phyloP scores from a whole-genome alignment of 345 rosid species.

The Populus simonii region DNA sequence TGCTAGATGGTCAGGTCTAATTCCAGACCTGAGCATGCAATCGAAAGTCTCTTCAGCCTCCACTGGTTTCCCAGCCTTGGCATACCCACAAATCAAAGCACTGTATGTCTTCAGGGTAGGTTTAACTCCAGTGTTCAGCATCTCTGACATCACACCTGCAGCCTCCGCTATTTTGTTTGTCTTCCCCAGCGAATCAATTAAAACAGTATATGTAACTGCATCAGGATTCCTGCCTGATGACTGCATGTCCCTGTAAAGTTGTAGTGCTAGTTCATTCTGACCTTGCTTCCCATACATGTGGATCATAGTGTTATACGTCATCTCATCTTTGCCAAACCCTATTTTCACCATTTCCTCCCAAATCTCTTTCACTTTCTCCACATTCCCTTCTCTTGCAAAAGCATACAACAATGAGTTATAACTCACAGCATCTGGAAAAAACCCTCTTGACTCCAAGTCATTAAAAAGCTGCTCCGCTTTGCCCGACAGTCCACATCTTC shows the following conservation, averaged over 20 bases:
- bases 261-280: conserved; percentile 60
- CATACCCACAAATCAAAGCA: conserved; percentile 94
- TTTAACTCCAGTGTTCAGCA: conserved; percentile 75
- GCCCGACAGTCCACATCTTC: conserved; percentile 68
- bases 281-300: conserved; percentile 98
- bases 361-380: conserved; percentile 66
- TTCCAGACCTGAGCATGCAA: conserved; percentile 78
- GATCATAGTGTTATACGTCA: conserved; percentile 87
- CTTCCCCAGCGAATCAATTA: conserved; percentile 94
- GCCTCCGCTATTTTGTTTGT: conserved; percentile 70
- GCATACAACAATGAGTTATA: conserved; percentile 92
- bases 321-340: conserved; percentile 82
- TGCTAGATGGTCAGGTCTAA: conserved; percentile 75
- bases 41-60: conserved; percentile 76
- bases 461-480: conserved; percentile 70
- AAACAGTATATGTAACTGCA: conserved; percentile 79
- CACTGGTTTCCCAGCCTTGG: conserved; percentile 76
- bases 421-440: conserved; percentile 79
- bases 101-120: conserved; percentile 86
- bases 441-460: conserved; percentile 74
- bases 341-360: conserved; percentile 67
- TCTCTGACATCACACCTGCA: conserved; percentile 79
- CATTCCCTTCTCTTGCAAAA: conserved; percentile 81
- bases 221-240: conserved; percentile 68
- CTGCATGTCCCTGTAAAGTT: conserved; percentile 83